Percentiles rank a stretch among this genome's conserved stretches.
phyloP scores from a whole-genome alignment of 2,329 filamentous ascomycete genomes.

The Pseudocercospora fijiensis region DNA sequence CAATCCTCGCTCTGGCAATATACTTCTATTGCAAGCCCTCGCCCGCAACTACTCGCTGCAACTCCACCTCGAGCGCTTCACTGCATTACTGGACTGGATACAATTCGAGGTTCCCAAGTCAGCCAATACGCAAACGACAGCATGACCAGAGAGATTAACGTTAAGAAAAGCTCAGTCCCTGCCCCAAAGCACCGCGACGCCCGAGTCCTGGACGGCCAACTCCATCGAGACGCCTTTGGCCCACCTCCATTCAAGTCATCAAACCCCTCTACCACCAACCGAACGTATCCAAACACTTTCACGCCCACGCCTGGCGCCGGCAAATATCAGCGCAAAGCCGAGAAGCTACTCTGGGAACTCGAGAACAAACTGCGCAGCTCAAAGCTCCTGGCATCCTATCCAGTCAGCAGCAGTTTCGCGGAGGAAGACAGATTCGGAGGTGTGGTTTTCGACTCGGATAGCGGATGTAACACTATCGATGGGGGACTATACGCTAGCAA shows the following conservation, averaged over 20 bases:
- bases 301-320: neutral
- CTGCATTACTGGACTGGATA: neutral
- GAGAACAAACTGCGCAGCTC: neutral
- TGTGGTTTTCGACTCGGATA: neutral
- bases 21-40: neutral
- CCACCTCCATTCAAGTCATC: neutral
- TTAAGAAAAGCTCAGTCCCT: neutral
- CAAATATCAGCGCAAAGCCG: neutral
- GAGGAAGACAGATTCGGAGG: neutral
- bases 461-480: neutral
- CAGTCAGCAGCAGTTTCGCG: neutral
- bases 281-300: neutral
- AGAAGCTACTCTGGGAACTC: conserved; percentile 3
- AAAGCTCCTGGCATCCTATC: neutral
- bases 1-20: neutral
- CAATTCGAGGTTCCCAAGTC: neutral
- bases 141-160: neutral
- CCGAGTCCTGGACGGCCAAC: neutral
- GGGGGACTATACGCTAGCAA: neutral
- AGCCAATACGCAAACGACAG: neutral
- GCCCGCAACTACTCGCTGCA: neutral
- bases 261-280: neutral
- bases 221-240: neutral
- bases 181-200: neutral
- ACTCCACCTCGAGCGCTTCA: neutral